Conservation (phyloP, 1,139 yeast genomes). For the Meyerozyma guilliermondii region DNA sequence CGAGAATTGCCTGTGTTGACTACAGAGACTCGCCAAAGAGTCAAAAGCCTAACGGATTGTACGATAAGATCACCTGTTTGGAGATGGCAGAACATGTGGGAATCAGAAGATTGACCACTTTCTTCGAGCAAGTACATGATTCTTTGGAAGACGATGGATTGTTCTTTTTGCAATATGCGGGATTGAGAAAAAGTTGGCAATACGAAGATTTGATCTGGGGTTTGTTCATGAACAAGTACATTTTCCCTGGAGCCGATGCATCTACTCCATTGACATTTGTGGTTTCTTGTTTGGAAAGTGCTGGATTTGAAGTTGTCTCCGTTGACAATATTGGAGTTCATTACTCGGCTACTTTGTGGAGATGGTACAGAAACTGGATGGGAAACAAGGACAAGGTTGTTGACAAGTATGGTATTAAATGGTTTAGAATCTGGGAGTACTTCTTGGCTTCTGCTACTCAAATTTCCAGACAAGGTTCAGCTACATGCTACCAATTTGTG, state of each 20-base stretch:
- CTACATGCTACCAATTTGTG: conserved; percentile 87
- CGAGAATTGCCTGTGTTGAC: conserved; percentile 75
- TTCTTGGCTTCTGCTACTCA: conserved; percentile 79
- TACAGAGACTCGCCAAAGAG: conserved; percentile 89
- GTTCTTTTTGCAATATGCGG: conserved; percentile 85
- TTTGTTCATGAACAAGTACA: conserved; percentile 90
- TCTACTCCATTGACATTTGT: conserved; percentile 90
- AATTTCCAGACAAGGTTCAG: conserved; percentile 89
- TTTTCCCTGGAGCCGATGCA: conserved; percentile 98
- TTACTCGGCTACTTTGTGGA: conserved; percentile 87
- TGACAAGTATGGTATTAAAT: conserved; percentile 78
- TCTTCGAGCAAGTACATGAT: conserved; percentile 75
- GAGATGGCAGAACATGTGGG: conserved; percentile 99
- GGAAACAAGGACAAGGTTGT: conserved; percentile 74
- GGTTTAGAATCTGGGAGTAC: conserved; percentile 94
- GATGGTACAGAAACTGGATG: conserved; percentile 95
- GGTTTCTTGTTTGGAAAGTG: conserved; percentile 68
- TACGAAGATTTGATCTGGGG: conserved; percentile 95
- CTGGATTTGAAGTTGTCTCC: conserved; percentile 82
- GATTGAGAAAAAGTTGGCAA: conserved; percentile 90
- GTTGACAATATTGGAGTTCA: conserved; percentile 90
- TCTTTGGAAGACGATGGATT: conserved; percentile 90
- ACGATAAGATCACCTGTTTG: conserved; percentile 83
- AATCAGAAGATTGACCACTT: conserved; percentile 72
- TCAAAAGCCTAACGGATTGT: conserved; percentile 49